Conservation (phyloP, 257 asterid genomes). For the Solanum peruvianum region DNA sequence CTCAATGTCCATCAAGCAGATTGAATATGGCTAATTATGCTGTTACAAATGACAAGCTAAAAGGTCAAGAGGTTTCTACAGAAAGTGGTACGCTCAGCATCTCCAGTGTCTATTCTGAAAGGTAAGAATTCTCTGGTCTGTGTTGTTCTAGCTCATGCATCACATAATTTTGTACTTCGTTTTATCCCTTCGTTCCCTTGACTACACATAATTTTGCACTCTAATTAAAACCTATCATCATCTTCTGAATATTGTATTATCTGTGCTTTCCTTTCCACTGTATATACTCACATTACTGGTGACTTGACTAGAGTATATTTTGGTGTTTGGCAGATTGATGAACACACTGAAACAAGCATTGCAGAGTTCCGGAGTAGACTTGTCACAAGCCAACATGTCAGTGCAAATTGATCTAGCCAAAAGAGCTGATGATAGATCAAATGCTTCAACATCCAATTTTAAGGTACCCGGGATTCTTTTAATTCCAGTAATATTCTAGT, state of each 20-base stretch:
- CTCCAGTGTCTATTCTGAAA: slow-evolving; percentile 72
- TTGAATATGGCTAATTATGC: slow-evolving; percentile 19
- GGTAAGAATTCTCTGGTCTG: slow-evolving; percentile 29
- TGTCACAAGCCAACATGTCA: slow-evolving; percentile 74
- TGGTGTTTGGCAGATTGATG: slow-evolving; percentile 50
- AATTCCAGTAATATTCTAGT: not conserved
- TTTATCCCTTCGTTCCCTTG: not conserved
- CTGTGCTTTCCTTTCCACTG: not conserved
- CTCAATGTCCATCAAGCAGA: slow-evolving; percentile 24
- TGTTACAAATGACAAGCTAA: slow-evolving; percentile 20
- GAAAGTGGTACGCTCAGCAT: slow-evolving; percentile 75
- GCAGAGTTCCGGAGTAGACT: slow-evolving; percentile 73
- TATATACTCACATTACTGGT: not conserved
- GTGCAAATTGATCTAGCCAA: slow-evolving; percentile 85
- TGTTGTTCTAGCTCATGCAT: not conserved
- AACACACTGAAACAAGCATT: slow-evolving; percentile 71
- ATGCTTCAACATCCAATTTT: slow-evolving; percentile 32
- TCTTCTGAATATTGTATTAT: not conserved
- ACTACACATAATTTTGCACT: not conserved
- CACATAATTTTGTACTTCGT: not conserved
- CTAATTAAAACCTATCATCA: not conserved
- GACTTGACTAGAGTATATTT: not conserved
- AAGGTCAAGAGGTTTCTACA: slow-evolving; percentile 39
- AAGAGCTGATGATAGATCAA: slow-evolving; percentile 31
- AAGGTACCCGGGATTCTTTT: slow-evolving; percentile 34